Base-by-base conservation (phyloP, 2,329 filamentous ascomycete species). In the Neurospora sp. region DNA sequence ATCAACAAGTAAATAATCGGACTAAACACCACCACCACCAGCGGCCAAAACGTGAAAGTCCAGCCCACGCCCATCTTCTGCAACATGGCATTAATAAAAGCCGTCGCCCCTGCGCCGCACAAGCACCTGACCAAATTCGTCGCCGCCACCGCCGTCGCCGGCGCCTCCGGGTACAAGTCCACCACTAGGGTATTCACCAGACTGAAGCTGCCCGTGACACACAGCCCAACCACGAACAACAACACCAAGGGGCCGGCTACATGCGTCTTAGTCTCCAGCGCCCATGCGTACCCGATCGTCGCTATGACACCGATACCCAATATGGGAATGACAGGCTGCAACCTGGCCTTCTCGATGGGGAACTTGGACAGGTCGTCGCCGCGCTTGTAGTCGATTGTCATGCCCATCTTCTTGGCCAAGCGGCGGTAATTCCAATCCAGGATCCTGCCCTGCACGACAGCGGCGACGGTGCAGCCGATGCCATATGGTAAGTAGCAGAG, bases 341-440 rank as follows among this genome's bases (percentile, higher is more conserved):
- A 79, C 40, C 88, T 81, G 0, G 84, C 86, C 39, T 79, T 80
- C 74, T 88, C 86, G 66, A 88, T 85, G 8, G 86, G 86, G 69
- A 87, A 88, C 23, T 80, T 79, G 6, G 77, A 76, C 66, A 87
- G 78, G 73, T 87, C 82, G 71, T 84, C 82, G 23, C 84, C 84
- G 10, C 87, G 86, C 72, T 86, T 88, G 70, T 82, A 84, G 72
- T 87, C 86, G 73, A 93, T 85, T 2, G 82, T 80, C 70, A 93
- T 82, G 6, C 88, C 88, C 17, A 90, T 81, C 39, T 84, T 83
- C 67, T 81, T 83, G 1, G 91, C 91, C 66, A 89, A 85, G 46
- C 90, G 86, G 7, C 88, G 84, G 78, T 92, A 96, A 78, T 93
- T 93, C 83, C 87, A 89, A 78, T 88, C 85, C 67, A 86, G 80